A percentile compares a stretch with the other conserved stretches of the same genome.
These are phyloP conservation scores for Colletotrichum tamarilloi DNA, from an alignment of 2,329 filamentous ascomycete species.

Conservation along the genomic window DNA sequence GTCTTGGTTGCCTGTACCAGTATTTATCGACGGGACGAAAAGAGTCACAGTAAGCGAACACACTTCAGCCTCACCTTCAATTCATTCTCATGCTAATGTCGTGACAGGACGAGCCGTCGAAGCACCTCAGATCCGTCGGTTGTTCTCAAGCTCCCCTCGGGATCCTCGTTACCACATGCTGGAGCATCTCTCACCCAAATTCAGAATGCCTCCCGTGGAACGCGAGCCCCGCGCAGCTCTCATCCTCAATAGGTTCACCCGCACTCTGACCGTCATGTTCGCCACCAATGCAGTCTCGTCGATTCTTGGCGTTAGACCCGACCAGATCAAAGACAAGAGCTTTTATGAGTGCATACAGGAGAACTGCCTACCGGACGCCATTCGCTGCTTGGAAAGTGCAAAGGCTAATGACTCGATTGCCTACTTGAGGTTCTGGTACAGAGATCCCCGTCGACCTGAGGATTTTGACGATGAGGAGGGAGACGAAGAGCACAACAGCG, in stretches of 20 bases:
- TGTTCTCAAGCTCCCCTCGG: slow-evolving; percentile 83
- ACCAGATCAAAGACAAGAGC: slow-evolving; percentile 78
- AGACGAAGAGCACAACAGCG: slow-evolving; percentile 50
- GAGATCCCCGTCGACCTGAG: slow-evolving; percentile 74
- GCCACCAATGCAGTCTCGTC: slow-evolving; percentile 80
- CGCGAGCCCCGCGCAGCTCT: slow-evolving; percentile 86
- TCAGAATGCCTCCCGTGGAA: slow-evolving; percentile 70
- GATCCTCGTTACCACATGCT: slow-evolving; percentile 93
- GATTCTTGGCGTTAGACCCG: slow-evolving; percentile 79
- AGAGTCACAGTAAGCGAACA: slow-evolving; percentile 74
- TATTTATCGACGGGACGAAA: slow-evolving; percentile 75
- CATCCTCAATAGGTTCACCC: slow-evolving; percentile 87
- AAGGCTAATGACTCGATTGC: slow-evolving; percentile 93
- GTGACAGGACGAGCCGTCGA: slow-evolving; percentile 75
- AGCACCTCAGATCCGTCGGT: slow-evolving; percentile 80
- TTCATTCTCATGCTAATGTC: neutral
- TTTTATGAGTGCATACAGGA: slow-evolving; percentile 90
- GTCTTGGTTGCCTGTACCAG: slow-evolving; percentile 87
- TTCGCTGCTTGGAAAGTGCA: slow-evolving; percentile 83
- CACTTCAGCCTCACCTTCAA: neutral
- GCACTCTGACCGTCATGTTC: slow-evolving; percentile 87
- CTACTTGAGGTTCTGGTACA: slow-evolving; percentile 87
- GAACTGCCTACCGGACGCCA: slow-evolving; percentile 79
- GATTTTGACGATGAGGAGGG: slow-evolving; percentile 55
- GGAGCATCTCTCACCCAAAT: slow-evolving; percentile 85